phyloP scores from a whole-genome alignment of 345 rosid species.

The Laguncularia racemosa region DNA sequence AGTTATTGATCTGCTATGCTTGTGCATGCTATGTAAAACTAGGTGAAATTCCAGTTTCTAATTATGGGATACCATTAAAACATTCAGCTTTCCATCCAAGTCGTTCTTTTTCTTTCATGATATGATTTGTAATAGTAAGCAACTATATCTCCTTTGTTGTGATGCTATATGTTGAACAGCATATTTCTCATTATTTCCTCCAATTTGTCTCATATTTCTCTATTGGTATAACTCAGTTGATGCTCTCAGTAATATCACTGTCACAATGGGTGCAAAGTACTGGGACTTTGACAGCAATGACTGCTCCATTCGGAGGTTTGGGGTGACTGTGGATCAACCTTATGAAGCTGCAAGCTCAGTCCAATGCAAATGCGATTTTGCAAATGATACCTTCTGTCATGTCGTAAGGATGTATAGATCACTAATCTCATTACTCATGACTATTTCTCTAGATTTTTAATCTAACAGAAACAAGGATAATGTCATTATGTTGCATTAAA shows the following conservation, averaged over 20 bases:
- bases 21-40: no score
- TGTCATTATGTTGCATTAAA: no score
- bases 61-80: no score
- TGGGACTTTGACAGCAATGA: constrained; percentile 44
- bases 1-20: no score
- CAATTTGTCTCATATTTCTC: not conserved
- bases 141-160: not conserved
- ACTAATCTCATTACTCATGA: not conserved
- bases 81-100: no score
- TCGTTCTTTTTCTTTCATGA: not conserved
- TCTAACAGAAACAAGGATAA: no score
- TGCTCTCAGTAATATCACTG: constrained; percentile 36
- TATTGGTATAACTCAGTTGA: constrained; percentile 23
- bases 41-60: no score
- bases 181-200: not conserved
- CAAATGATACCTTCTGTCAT: constrained; percentile 28
- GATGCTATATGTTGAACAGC: no score
- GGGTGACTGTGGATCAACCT: constrained; percentile 8
- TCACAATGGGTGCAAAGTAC: constrained; percentile 35
- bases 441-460: no score
- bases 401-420: constrained; percentile 21
- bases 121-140: no score
- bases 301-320: constrained; percentile 24
- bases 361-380: constrained; percentile 24
- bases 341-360: constrained; percentile 16